Base-by-base conservation (phyloP, 805 yeast species). In the Metschnikowia vanudenii region DNA sequence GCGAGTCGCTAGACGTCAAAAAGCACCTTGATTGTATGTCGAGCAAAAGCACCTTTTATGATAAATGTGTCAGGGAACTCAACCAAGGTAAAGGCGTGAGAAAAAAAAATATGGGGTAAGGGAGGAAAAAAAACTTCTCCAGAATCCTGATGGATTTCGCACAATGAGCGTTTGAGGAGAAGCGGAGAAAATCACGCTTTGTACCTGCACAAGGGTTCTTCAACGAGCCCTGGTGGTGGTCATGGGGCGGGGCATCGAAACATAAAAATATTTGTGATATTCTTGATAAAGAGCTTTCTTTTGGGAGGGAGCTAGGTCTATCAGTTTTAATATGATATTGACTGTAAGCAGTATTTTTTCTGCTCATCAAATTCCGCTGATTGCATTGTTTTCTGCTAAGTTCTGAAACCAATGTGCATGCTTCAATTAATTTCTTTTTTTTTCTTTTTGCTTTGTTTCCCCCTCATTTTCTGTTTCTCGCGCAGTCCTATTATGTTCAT, bases 31-130 rank as follows among this genome's bases (percentile, higher is more conserved):
- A 39, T 16, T 7, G 33, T 37, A 16, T 37, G 24, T 26, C 20
- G 28, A 26, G 40, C 24, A 37, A 37, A 16, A 39, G 31, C 17
- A 33, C 13, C 18, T 28, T 26, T 11, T 29, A 34, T 29, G 35
- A 35, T 29, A 22, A 26, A 31, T 37, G 37, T 43, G 41, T 37
- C 41, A 22, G 37, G 32, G 12, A 38, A 43, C 30, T 43, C 38
- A 31, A 16, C 46, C 29, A 32, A 26, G 17, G 34, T 32, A 16
- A 34, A 34, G 30, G 43, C 31, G 43, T 44, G 43, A 39, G 48
- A 45, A 40, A 45, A 43, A 35, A 52, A 43, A 53, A 47, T 51
- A 53, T 53, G 55, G 55, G 56, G 56, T 51, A 51, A 51, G 46
- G 51, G 47, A 41, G 29, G 40, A 45, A 45, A 51, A 47, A 45